Evolutionary conservation across 345 rosid species (phyloP).

Genomic region (Euphorbia peplus): DNA sequence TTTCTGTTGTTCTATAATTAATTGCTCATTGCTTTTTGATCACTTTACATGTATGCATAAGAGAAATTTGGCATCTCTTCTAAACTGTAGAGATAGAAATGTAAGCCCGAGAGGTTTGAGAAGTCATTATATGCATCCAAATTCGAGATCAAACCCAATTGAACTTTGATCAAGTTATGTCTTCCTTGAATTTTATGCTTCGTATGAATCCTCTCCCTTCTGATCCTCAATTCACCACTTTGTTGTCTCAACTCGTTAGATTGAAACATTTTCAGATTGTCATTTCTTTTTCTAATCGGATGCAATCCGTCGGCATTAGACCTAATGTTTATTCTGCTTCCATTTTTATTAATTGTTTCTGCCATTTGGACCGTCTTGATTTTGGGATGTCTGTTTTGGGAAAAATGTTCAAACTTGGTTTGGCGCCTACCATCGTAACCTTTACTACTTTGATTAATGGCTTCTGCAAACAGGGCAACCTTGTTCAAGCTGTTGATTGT

Average conservation of each 20-base stretch:
- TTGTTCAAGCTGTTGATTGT: not conserved
- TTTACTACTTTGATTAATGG: not conserved
- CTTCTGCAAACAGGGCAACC: not conserved
- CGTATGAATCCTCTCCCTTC: not conserved
- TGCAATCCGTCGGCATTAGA: not conserved
- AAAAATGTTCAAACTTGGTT: not conserved
- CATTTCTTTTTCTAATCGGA: not conserved
- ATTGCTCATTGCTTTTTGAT: no score
- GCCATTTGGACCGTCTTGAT: not conserved
- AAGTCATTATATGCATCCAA: no score
- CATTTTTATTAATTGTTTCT: no score
- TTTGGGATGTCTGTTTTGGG: slow-evolving; percentile 6
- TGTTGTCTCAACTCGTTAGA: not conserved
- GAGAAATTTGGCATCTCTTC: no score
- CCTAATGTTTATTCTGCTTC: not conserved
- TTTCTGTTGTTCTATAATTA: no score
- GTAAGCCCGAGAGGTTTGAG: no score
- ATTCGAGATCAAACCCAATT: no score
- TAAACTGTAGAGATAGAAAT: no score
- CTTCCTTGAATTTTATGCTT: no score
- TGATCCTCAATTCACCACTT: not conserved
- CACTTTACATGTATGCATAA: no score
- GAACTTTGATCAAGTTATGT: no score
- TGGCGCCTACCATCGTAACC: not conserved
- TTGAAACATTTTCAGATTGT: not conserved